Evolutionary conservation across 2,329 filamentous ascomycete genomes (phyloP), one percentile per base, ranked within the genome.

Genomic region (Fusarium brevicatenulatum): DNA sequence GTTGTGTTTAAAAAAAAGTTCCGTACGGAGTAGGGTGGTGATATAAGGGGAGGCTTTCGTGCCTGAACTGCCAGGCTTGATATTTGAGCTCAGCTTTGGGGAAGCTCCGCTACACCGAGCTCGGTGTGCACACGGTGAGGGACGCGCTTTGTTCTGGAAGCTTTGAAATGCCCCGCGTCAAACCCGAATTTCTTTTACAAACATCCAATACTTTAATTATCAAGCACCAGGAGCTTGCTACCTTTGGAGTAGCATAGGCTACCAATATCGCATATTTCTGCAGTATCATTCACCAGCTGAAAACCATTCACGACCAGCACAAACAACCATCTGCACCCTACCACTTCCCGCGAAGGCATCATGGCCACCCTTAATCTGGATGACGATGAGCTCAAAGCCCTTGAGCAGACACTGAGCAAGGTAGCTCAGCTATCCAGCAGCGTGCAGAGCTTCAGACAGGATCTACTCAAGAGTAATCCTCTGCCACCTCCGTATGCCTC

Each of bases 391-490:
- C 83, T 91, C 74, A 93, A 91, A 82, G 86, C 89, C 44, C 87
- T 95, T 32, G 93, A 95, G 77, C 88, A 92, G 81, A 90, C 91
- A 34, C 89, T 93, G 44, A 89, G 91, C 77, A 88, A 91, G 34
- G 86, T 95, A 28, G 86, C 86, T 50, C 91, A 93, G 78, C 87
- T 95, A 30, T 89, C 90, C 8, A 91, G 88, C 80, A 93, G 89
- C 75, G 88, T 95, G 25, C 86, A 84, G 64, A 92, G 91, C 44
- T 83, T 95, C 28, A 88, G 89, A 74, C 82, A 85, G 72, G 88
- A 90, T 76, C 84, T 94, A 43, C 80, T 89, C 43, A 86, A 87
- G 67, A 90, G 87, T 79, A 89, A 91, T 60, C 91, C 91, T 30
- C 85, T 95, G 9, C 93, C 93, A 32, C 86, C 87, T 63, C 89